phyloP scores from a whole-genome alignment of 345 rosid genomes.

The Eutrema yunnanense region DNA sequence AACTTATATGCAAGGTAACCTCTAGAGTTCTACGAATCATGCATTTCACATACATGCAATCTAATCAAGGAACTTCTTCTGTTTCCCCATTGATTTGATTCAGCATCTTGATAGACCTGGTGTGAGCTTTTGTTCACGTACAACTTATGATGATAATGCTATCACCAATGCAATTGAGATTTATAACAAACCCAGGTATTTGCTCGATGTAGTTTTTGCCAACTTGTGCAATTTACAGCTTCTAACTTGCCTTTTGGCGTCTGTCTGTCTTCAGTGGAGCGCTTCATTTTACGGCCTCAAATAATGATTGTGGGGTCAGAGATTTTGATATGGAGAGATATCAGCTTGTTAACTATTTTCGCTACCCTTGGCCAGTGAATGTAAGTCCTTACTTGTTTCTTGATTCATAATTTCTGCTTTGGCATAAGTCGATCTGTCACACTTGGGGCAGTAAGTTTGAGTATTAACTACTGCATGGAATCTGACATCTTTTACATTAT shows the following conservation, averaged over 20 bases:
- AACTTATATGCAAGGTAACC: conserved; percentile 54
- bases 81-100: conserved; percentile 2
- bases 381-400: conserved; percentile 35
- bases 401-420: background rate
- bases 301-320: conserved; percentile 75
- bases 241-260: conserved; percentile 15
- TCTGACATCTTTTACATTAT: background rate
- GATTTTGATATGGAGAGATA: conserved; percentile 85
- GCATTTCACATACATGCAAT: background rate
- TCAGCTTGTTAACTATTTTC: conserved; percentile 51
- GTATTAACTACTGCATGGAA: background rate
- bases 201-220: background rate
- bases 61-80: conserved; percentile 5
- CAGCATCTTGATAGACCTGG: conserved; percentile 88
- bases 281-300: conserved; percentile 70
- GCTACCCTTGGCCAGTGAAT: conserved; percentile 74
- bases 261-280: conserved; percentile 50
- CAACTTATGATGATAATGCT: conserved; percentile 93
- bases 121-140: conserved; percentile 78
- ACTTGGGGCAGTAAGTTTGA: background rate
- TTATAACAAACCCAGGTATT: conserved; percentile 58
- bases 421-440: background rate
- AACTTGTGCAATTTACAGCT: background rate
- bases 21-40: background rate
- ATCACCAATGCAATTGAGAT: conserved; percentile 95